These are phyloP conservation scores for Medicago arabica DNA, from an alignment of 306 rosid genomes.

Conservation along the genomic window DNA sequence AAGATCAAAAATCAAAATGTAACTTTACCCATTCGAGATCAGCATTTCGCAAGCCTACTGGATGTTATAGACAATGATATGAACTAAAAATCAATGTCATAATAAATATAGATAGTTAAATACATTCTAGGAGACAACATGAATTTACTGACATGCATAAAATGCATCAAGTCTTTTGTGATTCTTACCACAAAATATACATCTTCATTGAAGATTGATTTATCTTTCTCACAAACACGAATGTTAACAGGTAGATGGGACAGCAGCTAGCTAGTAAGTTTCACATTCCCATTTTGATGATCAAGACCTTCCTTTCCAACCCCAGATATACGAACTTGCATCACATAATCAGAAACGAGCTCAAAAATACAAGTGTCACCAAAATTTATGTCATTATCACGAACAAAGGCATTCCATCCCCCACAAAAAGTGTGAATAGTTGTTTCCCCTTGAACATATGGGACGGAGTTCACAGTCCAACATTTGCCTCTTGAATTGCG, in stretches of 20 bases:
- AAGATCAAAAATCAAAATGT: no score
- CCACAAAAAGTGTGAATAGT: slow-evolving; percentile 84
- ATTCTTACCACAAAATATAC: slow-evolving; percentile 29
- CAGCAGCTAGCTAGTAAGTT: slow-evolving; percentile 47
- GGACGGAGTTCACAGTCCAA: slow-evolving; percentile 91
- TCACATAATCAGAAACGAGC: slow-evolving; percentile 67
- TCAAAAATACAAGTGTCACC: slow-evolving; percentile 92
- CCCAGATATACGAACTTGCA: slow-evolving; percentile 78
- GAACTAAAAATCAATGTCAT: background rate
- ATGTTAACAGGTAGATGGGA: slow-evolving; percentile 50
- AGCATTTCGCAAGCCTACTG: background rate
- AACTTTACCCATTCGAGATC: no score
- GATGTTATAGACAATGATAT: background rate
- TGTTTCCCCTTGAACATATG: slow-evolving; percentile 80
- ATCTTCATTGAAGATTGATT: slow-evolving; percentile 35
- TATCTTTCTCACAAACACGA: slow-evolving; percentile 46
- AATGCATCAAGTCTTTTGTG: background rate
- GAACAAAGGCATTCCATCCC: slow-evolving; percentile 96
- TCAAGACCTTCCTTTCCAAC: slow-evolving; percentile 70
- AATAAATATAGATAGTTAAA: background rate
- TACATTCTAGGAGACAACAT: slow-evolving; percentile 13
- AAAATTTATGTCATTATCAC: slow-evolving; percentile 72
- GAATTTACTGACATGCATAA: slow-evolving; percentile 10
- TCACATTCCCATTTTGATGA: slow-evolving; percentile 51
- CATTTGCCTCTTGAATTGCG: slow-evolving; percentile 71